A percentile compares a stretch with the other conserved stretches of the same genome.
These are phyloP conservation scores for Trichoderma hamatum DNA, from an alignment of 2,329 filamentous ascomycete species.

Conservation along the genomic window DNA sequence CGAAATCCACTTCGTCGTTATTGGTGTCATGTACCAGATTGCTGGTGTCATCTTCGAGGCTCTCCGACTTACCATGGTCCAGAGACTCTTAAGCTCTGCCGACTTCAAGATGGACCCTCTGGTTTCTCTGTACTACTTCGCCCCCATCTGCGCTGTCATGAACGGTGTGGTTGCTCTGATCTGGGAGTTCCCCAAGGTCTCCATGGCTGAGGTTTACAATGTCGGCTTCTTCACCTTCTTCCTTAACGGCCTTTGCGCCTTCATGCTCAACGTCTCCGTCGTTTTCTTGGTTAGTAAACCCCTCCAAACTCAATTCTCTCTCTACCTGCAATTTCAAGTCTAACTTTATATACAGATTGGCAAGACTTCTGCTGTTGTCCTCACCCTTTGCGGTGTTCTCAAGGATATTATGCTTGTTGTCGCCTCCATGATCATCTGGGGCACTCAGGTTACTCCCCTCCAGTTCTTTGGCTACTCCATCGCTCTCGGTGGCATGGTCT, in stretches of 20 bases:
- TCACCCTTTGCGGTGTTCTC: conserved; percentile 84
- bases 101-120: conserved; percentile 93
- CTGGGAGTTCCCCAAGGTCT: conserved; percentile 72
- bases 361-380: conserved; percentile 82
- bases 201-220: conserved; percentile 69
- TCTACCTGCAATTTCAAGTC: background rate
- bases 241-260: conserved; percentile 76
- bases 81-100: conserved; percentile 76
- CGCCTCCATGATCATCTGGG: conserved; percentile 81
- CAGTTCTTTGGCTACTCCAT: conserved; percentile 86
- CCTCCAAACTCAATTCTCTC: background rate
- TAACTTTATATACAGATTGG: conserved; percentile 64
- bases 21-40: conserved; percentile 78
- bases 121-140: conserved; percentile 89
- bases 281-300: conserved; percentile 73
- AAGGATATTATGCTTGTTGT: conserved; percentile 84
- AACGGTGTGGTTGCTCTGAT: conserved; percentile 74
- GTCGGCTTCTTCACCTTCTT: conserved; percentile 75
- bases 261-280: conserved; percentile 81
- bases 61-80: conserved; percentile 80
- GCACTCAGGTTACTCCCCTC: conserved; percentile 70
- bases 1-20: conserved; percentile 89
- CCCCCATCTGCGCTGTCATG: conserved; percentile 80
- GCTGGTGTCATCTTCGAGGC: conserved; percentile 81
- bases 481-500: conserved; percentile 73